Percentiles rank a stretch among this genome's conserved stretches.
Conservation (phyloP, 306 rosid species). For the Trichosanthes truncata region DNA sequence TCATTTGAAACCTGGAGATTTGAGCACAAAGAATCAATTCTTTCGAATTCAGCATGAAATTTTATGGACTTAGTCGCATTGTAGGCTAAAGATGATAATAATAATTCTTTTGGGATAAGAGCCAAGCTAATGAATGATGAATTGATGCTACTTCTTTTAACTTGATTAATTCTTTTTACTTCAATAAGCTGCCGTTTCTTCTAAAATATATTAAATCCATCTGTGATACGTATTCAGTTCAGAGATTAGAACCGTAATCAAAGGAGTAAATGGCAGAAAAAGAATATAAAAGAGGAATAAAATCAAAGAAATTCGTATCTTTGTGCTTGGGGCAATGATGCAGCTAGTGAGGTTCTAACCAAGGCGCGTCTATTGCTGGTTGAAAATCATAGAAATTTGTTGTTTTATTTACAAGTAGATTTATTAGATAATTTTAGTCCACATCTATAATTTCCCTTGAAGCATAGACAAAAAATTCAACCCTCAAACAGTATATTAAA, state of each 20-base stretch:
- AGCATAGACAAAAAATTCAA: neutral
- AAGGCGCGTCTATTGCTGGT: too few species aligned
- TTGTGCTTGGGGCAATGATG: too few species aligned
- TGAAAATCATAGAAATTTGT: neutral
- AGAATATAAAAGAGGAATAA: neutral
- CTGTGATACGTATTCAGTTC: neutral
- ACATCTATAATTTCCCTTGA: neutral
- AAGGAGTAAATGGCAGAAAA: neutral
- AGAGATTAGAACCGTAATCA: neutral
- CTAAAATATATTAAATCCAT: neutral
- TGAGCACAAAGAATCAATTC: neutral
- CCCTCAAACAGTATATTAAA: neutral
- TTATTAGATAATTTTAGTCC: neutral
- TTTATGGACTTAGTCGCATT: too few species aligned
- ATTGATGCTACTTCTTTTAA: too few species aligned
- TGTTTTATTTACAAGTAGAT: neutral
- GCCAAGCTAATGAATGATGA: too few species aligned
- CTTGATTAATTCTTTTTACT: neutral
- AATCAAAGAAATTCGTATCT: neutral
- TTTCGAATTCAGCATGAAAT: neutral
- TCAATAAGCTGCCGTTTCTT: neutral
- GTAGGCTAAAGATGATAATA: neutral
- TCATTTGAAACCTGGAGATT: neutral
- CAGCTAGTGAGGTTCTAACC: too few species aligned
- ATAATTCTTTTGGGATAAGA: neutral